Evolutionary conservation across 2,329 filamentous ascomycete genomes (phyloP), one percentile per base, ranked within the genome.

Genomic region (Thermoascus crustaceus): DNA sequence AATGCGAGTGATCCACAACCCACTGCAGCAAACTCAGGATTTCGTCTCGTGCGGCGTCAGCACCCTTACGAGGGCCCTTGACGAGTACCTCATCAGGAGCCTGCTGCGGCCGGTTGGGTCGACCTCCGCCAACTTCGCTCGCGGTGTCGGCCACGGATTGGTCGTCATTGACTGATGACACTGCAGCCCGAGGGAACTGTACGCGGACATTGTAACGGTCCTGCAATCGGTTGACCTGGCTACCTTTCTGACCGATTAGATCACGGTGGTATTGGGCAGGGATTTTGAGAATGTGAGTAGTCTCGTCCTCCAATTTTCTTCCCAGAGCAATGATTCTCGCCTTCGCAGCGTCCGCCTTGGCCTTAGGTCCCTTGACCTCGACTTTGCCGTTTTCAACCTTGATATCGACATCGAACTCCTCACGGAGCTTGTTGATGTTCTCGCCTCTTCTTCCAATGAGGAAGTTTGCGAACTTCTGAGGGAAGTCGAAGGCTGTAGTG

Each of bases 331-430:
- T 69, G 48, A 98, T 95, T 54, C 94, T 80, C 24, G 79, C 68
- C 61, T 84, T 91, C 45, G 85, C 86, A 32, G 79, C 78, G 59
- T 94, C 87, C 1, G 88, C 86, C 72, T 96, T 96, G 33, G 86
- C 85, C 66, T 93, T 85, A 32, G 91, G 89, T 17, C 93, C 91
- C 70, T 93, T 95, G 49, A 98, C 78, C 62, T 94, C 86, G 32
- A 96, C 86, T 64, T 88, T 88, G 47, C 91, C 91, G 51, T 95
- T 85, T 47, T 93, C 80, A 24, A 96, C 82, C 63, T 95, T 87
- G 43, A 98, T 81, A 40, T 82, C 77, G 30, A 83, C 78, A 52
- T 82, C 79, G 40, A 79, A 79, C 52, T 82, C 78, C 26, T 82
- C 78, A 20, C 78, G 74, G 30, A 81, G 64, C 49, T 78, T 77